These are phyloP conservation scores for Monilinia aucupariae DNA, from an alignment of 2,329 filamentous ascomycete genomes.

Conservation along the genomic window DNA sequence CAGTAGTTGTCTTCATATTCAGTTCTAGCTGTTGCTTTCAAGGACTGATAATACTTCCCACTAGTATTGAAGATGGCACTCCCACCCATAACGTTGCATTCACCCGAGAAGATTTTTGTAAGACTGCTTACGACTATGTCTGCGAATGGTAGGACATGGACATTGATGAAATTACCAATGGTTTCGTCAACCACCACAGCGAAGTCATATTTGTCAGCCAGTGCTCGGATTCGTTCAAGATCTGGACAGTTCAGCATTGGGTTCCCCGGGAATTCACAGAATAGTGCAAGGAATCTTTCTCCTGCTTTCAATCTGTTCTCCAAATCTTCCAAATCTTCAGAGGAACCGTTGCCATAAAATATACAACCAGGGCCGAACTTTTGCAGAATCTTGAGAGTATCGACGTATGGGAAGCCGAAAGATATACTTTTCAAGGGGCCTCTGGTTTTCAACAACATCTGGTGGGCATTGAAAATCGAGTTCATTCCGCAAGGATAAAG, in stretches of 20 bases:
- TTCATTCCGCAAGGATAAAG: constrained; percentile 91
- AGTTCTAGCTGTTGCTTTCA: constrained; percentile 61
- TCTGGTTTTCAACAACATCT: constrained; percentile 60
- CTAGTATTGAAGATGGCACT: constrained; percentile 61
- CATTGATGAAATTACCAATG: constrained; percentile 92
- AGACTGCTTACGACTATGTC: constrained; percentile 92
- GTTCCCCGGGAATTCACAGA: constrained; percentile 94
- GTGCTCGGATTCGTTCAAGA: constrained; percentile 67
- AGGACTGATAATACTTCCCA: constrained; percentile 59
- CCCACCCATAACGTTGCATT: constrained; percentile 97
- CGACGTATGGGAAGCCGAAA: constrained; percentile 96
- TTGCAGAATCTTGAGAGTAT: constrained; percentile 89
- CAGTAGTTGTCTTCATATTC: constrained; percentile 88
- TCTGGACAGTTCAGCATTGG: constrained; percentile 82
- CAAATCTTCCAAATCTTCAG: constrained; percentile 75
- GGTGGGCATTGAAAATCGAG: constrained; percentile 84
- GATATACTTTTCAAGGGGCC: constrained; percentile 71
- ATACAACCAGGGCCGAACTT: constrained; percentile 87
- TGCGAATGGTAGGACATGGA: constrained; percentile 82
- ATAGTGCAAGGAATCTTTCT: constrained; percentile 74
- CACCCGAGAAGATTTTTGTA: constrained; percentile 95
- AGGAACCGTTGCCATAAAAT: constrained; percentile 79
- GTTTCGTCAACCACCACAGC: constrained; percentile 92
- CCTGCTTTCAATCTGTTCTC: constrained; percentile 65
- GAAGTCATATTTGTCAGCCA: constrained; percentile 83